Evolutionary conservation across 257 asterid species (phyloP).

Genomic region (Scutellaria galericulata): DNA sequence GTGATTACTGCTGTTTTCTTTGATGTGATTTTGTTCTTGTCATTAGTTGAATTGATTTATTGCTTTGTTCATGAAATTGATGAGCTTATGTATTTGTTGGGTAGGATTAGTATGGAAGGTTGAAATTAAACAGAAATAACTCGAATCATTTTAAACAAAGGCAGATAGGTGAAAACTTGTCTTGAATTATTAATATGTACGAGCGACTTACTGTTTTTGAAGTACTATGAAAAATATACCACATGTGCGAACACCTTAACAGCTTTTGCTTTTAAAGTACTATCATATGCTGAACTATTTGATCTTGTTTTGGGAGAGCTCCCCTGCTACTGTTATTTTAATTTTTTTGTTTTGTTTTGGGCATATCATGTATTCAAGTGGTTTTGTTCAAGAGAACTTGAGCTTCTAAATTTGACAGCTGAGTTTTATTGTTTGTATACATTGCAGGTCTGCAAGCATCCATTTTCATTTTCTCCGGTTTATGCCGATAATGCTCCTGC

Average conservation of each 20-base stretch:
- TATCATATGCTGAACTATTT: background rate
- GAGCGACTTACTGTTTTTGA: background rate
- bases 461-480: slow-evolving; percentile 96
- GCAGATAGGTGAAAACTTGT: too few relatives aligned
- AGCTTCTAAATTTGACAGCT: background rate
- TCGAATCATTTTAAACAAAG: background rate
- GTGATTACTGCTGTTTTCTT: slow-evolving; percentile 6
- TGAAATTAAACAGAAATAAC: background rate
- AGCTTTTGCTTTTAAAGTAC: slow-evolving; percentile 5
- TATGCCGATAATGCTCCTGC: slow-evolving; percentile 93
- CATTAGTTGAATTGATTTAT: slow-evolving; percentile 21
- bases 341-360: background rate
- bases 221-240: background rate
- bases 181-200: background rate
- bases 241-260: background rate
- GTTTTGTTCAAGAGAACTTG: slow-evolving; percentile 3
- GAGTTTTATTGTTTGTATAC: slow-evolving; percentile 21
- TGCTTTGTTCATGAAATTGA: background rate
- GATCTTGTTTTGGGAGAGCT: background rate
- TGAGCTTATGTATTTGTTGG: slow-evolving; percentile 1
- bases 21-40: background rate
- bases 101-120: slow-evolving; percentile 2
- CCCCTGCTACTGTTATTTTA: background rate
- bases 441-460: slow-evolving; percentile 92
- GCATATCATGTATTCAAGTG: slow-evolving; percentile 6